Base-by-base conservation (phyloP, 305 asterid species). In the Plantago lanceolata region DNA sequence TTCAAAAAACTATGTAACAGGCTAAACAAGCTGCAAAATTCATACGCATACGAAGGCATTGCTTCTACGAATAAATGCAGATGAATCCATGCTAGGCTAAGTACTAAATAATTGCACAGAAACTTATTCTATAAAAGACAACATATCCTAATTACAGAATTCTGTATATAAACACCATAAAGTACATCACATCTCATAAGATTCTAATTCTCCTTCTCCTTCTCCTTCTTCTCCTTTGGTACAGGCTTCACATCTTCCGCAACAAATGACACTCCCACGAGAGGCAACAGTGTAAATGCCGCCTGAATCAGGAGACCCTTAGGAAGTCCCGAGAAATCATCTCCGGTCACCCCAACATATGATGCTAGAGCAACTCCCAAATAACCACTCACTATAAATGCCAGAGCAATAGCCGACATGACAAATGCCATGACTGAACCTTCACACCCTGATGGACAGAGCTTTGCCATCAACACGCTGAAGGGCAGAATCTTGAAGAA, bases 341-440 rank as follows among this genome's bases (percentile, higher is more conserved):
- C 84, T 21, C 92, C 97, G 0, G 77, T 76, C 19, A 92, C 84
- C 64, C 84, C 82, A 26, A 81, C 71, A 48, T 48, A 71, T 0
- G 96, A 79, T 1, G 96, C 93, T 49, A 93, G 81, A 0, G 82
- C 90, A 51, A 93, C 98, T 0, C 98, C 98, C 2, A 93, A 65
- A 65, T 87, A 93, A 4, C 97, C 98, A 6, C 97, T 89, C 60
- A 85, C 71, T 19, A 89, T 86, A 49, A 93, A 31, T 0, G 98
- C 86, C 24, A 93, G 79, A 0, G 97, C 96, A 3, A 83, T 69
- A 40, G 94, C 90, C 2, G 97, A 93, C 95, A 81, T 87, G 48
- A 78, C 88, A 60, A 93, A 85, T 1, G 98, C 97, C 97, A 93
- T 89, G 1, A 89, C 80, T 5, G 98, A 89, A 14, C 98, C 98